Evolutionary conservation across 2,329 filamentous ascomycete genomes (phyloP), one percentile per base, ranked within the genome.

Genomic region (Paraphaeosphaeria sporulosa): DNA sequence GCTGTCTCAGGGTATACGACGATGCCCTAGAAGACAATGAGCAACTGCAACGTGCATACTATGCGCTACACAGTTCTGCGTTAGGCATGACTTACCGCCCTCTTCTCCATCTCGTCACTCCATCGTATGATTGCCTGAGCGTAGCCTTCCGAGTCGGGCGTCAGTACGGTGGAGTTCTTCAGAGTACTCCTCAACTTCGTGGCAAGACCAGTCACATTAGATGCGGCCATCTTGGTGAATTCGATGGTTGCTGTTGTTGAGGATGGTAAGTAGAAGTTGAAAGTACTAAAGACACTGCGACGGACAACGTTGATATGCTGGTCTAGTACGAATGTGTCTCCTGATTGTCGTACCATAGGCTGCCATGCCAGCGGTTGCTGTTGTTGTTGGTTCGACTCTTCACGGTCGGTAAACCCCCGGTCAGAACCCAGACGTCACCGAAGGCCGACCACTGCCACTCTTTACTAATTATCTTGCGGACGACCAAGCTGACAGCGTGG

Each of bases 91-190:
- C 65, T 38, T 60, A 68, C 65, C 23, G 64, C 65, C 59, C 58
- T 54, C 47, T 58, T 66, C 12, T 59, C 57, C 15, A 61, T 60
- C 12, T 55, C 56, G 23, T 68, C 64, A 19, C 64, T 63, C 66
- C 66, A 68, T 32, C 66, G 57, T 36, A 61, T 60, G 30, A 68
- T 64, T 47, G 57, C 66, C 6, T 64, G 42, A 25, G 60, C 59
- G 32, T 67, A 68, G 10, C 64, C 63, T 23, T 61, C 56, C 0
- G 47, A 56, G 9, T 55, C 58, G 27, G 66, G 63, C 25, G 48
- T 57, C 42, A 68, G 50, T 4, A 67, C 50, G 9, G 60, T 57
- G 4, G 64, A 61, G 36, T 44, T 59, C 23, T 58, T 51, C 55
- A 58, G 51, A 34, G 58, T 57, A n/a, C 53, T 50, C 27, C 59